These are phyloP conservation scores for Boletus coccyginus DNA, from an alignment of 768 basidiomycete species.

Conservation along the genomic window DNA sequence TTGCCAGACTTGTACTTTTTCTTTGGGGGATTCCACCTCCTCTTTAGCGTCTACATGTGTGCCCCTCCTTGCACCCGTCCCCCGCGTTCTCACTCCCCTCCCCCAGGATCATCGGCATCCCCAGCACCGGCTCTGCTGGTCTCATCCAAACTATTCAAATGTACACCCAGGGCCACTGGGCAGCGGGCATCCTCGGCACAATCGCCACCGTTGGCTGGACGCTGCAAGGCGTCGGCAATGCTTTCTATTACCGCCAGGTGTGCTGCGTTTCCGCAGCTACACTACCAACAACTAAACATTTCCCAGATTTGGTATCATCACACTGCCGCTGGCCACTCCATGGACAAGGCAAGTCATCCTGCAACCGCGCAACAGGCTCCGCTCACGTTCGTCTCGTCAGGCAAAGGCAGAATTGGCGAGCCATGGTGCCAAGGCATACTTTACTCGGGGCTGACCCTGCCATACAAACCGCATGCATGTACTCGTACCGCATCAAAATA, in stretches of 20 bases:
- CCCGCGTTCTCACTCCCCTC: constrained; percentile 23
- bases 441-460: constrained; percentile 65
- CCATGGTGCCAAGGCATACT: constrained; percentile 87
- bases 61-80: constrained; percentile 19
- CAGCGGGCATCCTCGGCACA: constrained; percentile 77
- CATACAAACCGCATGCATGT: constrained; percentile 16
- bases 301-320: constrained; percentile 74
- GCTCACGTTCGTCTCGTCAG: constrained; percentile 37
- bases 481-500: constrained; percentile 13
- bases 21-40: constrained; percentile 92
- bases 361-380: not conserved
- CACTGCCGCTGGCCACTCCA: constrained; percentile 79
- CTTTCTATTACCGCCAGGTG: constrained; percentile 77
- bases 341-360: constrained; percentile 65
- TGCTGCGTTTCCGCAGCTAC: constrained; percentile 23
- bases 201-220: constrained; percentile 87
- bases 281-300: constrained; percentile 4
- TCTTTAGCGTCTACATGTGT: constrained; percentile 91
- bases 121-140: constrained; percentile 93
- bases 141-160: constrained; percentile 89
- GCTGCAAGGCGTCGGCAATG: constrained; percentile 79
- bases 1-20: constrained; percentile 89
- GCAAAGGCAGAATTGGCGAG: constrained; percentile 80
- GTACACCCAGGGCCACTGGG: constrained; percentile 68
- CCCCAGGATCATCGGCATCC: constrained; percentile 88